These are phyloP conservation scores for Metschnikowia drakensbergensis DNA, from an alignment of 805 yeast species.

Conservation along the genomic window DNA sequence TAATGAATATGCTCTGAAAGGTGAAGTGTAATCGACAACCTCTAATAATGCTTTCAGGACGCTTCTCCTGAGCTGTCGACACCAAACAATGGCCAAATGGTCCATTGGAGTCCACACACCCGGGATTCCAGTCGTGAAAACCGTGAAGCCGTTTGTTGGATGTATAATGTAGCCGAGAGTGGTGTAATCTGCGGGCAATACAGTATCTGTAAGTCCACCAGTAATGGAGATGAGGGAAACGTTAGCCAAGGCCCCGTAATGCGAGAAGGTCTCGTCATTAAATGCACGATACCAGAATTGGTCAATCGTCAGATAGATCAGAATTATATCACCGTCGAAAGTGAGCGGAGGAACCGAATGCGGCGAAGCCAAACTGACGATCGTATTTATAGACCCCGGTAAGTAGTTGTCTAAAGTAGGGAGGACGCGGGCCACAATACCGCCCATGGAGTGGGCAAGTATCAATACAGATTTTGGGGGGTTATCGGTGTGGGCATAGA, in stretches of 20 bases:
- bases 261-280: constrained; percentile 19
- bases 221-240: constrained; percentile 80
- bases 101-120: constrained; percentile 92
- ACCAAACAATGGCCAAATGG: constrained; percentile 95
- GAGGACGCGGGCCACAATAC: constrained; percentile 85
- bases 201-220: constrained; percentile 77
- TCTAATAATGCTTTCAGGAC: constrained; percentile 59
- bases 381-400: constrained; percentile 71
- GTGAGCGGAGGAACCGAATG: constrained; percentile 91
- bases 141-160: constrained; percentile 70
- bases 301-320: constrained; percentile 69
- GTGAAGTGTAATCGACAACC: constrained; percentile 47
- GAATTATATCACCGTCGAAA: constrained; percentile 82
- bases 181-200: constrained; percentile 89
- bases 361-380: constrained; percentile 84
- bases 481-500: constrained; percentile 47
- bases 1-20: constrained; percentile 51
- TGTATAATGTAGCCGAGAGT: constrained; percentile 71
- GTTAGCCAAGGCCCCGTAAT: constrained; percentile 41
- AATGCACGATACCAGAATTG: constrained; percentile 75
- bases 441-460: constrained; percentile 96
- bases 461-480: constrained; percentile 71
- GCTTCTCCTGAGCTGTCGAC: constrained; percentile 73
- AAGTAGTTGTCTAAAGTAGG: constrained; percentile 73
- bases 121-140: constrained; percentile 82